Conservation (phyloP, 768 basidiomycete genomes). For the Serendipita sp. region DNA sequence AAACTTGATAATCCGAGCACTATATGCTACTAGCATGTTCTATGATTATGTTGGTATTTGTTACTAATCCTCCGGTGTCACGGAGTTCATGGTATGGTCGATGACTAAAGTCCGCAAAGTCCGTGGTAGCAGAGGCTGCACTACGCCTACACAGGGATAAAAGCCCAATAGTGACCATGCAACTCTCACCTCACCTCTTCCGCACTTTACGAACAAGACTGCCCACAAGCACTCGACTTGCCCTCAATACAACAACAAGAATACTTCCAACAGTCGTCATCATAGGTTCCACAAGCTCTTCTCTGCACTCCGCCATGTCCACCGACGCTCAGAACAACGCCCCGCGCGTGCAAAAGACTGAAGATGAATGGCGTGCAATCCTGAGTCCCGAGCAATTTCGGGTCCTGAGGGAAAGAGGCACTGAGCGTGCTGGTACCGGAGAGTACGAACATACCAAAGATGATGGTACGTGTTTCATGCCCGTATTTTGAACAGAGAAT, state of each 20-base stretch:
- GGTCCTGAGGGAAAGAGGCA: constrained; percentile 73
- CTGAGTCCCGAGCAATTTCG: constrained; percentile 77
- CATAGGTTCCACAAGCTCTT: constrained; percentile 1
- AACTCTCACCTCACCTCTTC: background rate
- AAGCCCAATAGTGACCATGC: background rate
- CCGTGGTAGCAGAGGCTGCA: background rate
- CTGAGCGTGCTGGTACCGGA: constrained; percentile 64
- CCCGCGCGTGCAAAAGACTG: constrained; percentile 29
- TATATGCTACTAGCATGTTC: too few species aligned
- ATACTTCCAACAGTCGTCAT: background rate
- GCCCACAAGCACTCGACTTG: background rate
- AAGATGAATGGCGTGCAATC: constrained; percentile 71
- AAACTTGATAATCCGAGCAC: too few species aligned
- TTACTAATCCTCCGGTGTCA: too few species aligned
- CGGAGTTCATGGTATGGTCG: too few species aligned
- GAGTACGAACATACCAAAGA: constrained; percentile 55
- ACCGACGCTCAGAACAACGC: background rate
- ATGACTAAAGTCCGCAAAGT: background rate
- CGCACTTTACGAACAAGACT: background rate
- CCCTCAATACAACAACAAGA: background rate
- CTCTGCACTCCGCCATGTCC: background rate
- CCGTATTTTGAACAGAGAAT: too few species aligned
- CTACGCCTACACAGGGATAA: background rate
- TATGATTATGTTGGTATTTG: too few species aligned
- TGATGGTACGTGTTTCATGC: constrained; percentile 45